These are phyloP conservation scores for Plasmodium vivax DNA, from an alignment of 169 alveolate genomes.

Conservation along the genomic window DNA sequence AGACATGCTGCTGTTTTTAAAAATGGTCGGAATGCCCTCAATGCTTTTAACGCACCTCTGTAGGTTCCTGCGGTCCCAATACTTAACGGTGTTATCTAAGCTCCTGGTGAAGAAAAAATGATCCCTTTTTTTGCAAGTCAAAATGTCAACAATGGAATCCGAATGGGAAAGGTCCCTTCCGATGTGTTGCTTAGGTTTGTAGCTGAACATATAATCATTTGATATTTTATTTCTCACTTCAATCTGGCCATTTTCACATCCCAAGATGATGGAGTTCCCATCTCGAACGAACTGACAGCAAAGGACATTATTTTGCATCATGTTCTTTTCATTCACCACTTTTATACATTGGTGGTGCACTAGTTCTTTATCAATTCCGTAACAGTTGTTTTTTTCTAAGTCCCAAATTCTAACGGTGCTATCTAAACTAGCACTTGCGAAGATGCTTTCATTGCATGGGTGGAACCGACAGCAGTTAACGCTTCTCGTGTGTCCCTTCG, in stretches of 20 bases:
- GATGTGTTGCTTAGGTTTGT: not conserved
- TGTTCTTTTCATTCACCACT: slow-evolving; percentile 43
- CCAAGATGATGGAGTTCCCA: slow-evolving; percentile 44
- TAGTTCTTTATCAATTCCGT: slow-evolving; percentile 44
- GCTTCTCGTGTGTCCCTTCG: slow-evolving; percentile 81
- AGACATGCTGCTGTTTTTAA: slow-evolving; percentile 31
- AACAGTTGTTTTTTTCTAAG: slow-evolving; percentile 53
- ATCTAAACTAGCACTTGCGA: slow-evolving; percentile 80
- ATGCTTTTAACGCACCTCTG: slow-evolving; percentile 3
- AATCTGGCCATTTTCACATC: slow-evolving; percentile 41
- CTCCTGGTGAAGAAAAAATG: slow-evolving; percentile 46
- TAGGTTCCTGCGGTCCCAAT: slow-evolving; percentile 56
- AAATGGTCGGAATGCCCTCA: slow-evolving; percentile 1
- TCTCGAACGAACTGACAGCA: slow-evolving; percentile 34
- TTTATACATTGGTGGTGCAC: slow-evolving; percentile 54
- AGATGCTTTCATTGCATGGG: slow-evolving; percentile 70
- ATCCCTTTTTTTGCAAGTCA: slow-evolving; percentile 25
- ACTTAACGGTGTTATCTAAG: slow-evolving; percentile 31
- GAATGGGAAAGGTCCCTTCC: slow-evolving; percentile 3
- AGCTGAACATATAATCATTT: slow-evolving; percentile 35
- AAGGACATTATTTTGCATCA: slow-evolving; percentile 27
- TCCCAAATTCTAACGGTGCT: slow-evolving; percentile 83
- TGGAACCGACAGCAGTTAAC: slow-evolving; percentile 79
- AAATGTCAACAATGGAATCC: slow-evolving; percentile 31
- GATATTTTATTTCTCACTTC: slow-evolving; percentile 62